These are phyloP conservation scores for Wickerhamomyces sp. DNA, from an alignment of 1,139 yeast species.

Conservation along the genomic window DNA sequence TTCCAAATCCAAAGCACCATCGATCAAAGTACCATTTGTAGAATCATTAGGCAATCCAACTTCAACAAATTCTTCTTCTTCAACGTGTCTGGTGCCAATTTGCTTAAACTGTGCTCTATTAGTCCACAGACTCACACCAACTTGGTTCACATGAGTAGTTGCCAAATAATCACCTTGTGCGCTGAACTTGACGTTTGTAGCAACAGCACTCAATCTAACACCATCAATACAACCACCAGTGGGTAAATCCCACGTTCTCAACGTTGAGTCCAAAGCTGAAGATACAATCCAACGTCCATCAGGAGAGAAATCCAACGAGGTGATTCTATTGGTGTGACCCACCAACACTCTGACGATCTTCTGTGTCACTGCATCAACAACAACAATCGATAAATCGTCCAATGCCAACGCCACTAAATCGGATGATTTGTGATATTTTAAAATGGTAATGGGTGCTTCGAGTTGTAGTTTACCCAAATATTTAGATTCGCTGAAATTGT, in stretches of 20 bases:
- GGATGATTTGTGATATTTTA: constrained; percentile 76
- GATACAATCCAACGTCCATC: constrained; percentile 96
- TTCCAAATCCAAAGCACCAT: constrained; percentile 76
- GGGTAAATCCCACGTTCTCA: constrained; percentile 97
- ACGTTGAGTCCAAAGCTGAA: constrained; percentile 77
- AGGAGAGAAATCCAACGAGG: constrained; percentile 86
- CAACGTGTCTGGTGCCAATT: constrained; percentile 68
- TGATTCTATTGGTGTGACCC: constrained; percentile 89
- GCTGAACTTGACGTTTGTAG: constrained; percentile 74
- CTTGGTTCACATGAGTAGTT: constrained; percentile 86
- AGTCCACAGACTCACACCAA: constrained; percentile 91
- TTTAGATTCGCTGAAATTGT: constrained; percentile 72
- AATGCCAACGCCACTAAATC: constrained; percentile 82
- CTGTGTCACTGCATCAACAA: constrained; percentile 77
- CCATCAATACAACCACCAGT: constrained; percentile 98
- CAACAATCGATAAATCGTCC: constrained; percentile 81
- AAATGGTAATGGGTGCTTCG: constrained; percentile 70
- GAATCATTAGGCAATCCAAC: constrained; percentile 71
- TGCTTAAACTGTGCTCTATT: constrained; percentile 77
- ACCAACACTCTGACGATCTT: constrained; percentile 79
- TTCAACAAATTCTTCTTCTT: constrained; percentile 64
- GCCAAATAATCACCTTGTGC: constrained; percentile 91
- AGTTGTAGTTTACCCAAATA: constrained; percentile 64
- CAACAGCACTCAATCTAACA: constrained; percentile 69
- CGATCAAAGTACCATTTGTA: constrained; percentile 72